phyloP scores from a whole-genome alignment of 169 alveolate genomes.

The Miamiensis avidus region DNA sequence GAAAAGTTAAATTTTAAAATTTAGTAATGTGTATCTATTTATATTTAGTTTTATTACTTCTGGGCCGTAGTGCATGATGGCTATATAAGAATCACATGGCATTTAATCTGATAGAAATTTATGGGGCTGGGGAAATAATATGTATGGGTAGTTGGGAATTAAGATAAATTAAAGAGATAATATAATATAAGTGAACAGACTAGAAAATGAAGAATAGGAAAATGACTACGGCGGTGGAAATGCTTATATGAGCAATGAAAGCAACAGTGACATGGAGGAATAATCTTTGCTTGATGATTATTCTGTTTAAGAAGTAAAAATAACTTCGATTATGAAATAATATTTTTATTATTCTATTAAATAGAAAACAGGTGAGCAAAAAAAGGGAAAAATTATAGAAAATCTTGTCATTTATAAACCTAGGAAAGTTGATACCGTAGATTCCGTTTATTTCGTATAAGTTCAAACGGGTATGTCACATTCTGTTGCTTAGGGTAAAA shows the following conservation, averaged over 20 bases:
- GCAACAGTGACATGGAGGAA: no score
- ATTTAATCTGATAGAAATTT: constrained; percentile 1
- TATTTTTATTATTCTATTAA: background rate
- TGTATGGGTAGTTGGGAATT: constrained; percentile 40
- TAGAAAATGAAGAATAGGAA: no score
- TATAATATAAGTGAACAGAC: background rate
- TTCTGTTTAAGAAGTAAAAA: no score
- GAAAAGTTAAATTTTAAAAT: background rate
- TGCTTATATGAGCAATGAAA: no score
- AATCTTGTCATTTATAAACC: constrained; percentile 39
- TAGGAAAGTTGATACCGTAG: constrained; percentile 1
- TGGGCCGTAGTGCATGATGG: constrained; percentile 36
- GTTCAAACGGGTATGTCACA: constrained; percentile 39
- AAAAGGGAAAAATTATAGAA: constrained; percentile 31
- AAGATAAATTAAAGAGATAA: background rate
- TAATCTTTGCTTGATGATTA: no score
- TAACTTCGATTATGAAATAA: no score
- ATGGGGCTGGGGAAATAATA: constrained; percentile 50
- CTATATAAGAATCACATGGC: background rate
- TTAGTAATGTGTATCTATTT: background rate
- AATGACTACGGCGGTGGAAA: no score
- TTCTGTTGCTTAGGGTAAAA: constrained; percentile 2
- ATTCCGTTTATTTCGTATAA: constrained; percentile 15
- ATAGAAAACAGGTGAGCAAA: constrained; percentile 11
- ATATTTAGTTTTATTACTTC: constrained; percentile 21